Base-by-base conservation (phyloP, 2,329 filamentous ascomycete genomes). In the Chrysosporium keratinophilum region DNA sequence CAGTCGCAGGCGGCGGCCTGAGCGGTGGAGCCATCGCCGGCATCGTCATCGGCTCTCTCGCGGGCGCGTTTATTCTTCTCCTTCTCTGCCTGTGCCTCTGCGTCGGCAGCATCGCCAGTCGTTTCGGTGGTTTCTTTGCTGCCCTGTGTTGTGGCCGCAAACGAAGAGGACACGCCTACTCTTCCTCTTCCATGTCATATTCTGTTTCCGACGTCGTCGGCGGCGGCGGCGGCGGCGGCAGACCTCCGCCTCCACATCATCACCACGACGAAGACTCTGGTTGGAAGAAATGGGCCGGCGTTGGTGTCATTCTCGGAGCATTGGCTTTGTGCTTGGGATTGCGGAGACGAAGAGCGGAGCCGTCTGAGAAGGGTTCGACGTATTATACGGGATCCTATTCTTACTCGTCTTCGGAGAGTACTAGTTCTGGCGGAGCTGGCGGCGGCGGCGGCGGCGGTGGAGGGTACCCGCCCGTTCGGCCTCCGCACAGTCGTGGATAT, bases 11-110 rank as follows among this genome's bases (percentile, higher is more conserved):
- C 6, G 31, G 40, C 20, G 58, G 63, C 19, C 64, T 77, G 19
- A 76, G 72, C 54, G 74, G 72, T 15, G 74, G 74, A 19, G 74
- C 74, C 1, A 77, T 77, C 54, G 74, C 74, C 17, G 74, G 74
- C 39, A 77, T 77, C 48, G 74, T 77, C 53, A 74, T 77, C 51
- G 74, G 74, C 40, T 69, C 70, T 15, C 68, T 76, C 52, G 67
- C 67, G 1, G 74, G 72, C 48, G 67, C 74, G 10, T 62, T 75
- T 46, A 59, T 76, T 11, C 60, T 76, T 37, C 59, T 76, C 20
- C 64, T 76, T 19, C 57, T 76, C 20, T 74, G 71, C 58, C 63
- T 66, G 50, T 75, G 69, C 59, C 61, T 69, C 56, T 75, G 73
- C 56, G 69, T 71, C 56, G 71, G 67, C 42, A 68, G 70, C 10